A percentile compares a stretch with the other conserved stretches of the same genome.
These are phyloP conservation scores for Trifolium dubium DNA, from an alignment of 306 rosid genomes.

Conservation along the genomic window DNA sequence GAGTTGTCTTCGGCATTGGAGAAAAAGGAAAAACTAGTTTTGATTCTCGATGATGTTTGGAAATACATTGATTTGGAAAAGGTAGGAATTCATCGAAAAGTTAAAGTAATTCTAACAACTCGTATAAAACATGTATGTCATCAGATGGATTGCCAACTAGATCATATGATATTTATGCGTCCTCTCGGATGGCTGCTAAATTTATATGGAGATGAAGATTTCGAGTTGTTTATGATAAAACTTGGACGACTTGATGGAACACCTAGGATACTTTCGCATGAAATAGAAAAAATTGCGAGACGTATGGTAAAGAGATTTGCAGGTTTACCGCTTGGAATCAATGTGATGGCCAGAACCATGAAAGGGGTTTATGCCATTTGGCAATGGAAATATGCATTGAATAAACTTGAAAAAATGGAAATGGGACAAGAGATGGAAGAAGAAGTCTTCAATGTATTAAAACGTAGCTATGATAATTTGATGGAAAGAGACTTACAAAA, in stretches of 20 bases:
- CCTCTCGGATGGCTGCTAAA: no score
- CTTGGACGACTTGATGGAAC: constrained; percentile 5
- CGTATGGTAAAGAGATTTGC: no score
- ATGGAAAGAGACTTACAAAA: neutral
- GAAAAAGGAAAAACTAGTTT: neutral
- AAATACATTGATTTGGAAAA: constrained; percentile 18
- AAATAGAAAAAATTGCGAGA: neutral
- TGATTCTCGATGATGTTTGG: constrained; percentile 54
- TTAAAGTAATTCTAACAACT: constrained; percentile 40
- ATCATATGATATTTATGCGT: neutral
- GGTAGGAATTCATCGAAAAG: constrained; percentile 31
- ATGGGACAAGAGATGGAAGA: constrained; percentile 27
- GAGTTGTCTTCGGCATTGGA: constrained; percentile 13
- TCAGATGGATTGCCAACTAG: neutral
- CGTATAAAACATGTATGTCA: constrained; percentile 40
- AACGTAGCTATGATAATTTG: constrained; percentile 34
- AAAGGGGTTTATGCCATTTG: neutral
- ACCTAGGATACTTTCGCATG: neutral
- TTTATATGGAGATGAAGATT: no score
- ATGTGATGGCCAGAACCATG: neutral
- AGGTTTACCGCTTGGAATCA: neutral
- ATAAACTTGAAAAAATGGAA: neutral
- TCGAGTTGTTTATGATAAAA: constrained; percentile 31
- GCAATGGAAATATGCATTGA: neutral
- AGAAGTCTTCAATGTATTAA: constrained; percentile 29